Conservation (phyloP, 164 flowering plant species). For the Annona cherimola region DNA sequence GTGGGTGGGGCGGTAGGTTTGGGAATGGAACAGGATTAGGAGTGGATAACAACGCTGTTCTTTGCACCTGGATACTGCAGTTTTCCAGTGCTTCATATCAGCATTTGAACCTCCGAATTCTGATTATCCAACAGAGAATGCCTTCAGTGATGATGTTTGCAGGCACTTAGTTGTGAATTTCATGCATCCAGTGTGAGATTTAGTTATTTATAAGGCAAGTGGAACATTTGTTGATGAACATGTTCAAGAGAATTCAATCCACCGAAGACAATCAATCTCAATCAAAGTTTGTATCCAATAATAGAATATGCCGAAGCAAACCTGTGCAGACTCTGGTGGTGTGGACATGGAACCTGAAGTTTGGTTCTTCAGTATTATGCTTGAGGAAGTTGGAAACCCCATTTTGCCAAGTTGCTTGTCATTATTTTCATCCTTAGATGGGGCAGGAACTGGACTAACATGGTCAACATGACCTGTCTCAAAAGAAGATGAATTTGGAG, state of each 20-base stretch:
- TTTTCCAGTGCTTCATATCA: too few relatives aligned
- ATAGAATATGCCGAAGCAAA: constrained; percentile 17
- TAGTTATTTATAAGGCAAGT: too few relatives aligned
- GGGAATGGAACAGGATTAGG: too few relatives aligned
- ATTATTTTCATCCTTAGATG: constrained; percentile 35
- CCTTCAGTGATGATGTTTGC: not conserved
- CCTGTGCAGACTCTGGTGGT: constrained; percentile 37
- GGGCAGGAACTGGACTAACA: constrained; percentile 32
- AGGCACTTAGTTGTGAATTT: not conserved
- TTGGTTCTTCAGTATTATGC: constrained; percentile 26
- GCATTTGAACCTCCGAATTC: not conserved
- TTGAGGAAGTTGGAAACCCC: constrained; percentile 30
- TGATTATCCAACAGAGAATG: not conserved
- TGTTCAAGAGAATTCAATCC: too few relatives aligned
- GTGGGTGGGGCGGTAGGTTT: too few relatives aligned
- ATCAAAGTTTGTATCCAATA: not conserved
- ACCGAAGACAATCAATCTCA: not conserved
- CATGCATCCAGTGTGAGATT: too few relatives aligned
- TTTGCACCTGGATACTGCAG: too few relatives aligned
- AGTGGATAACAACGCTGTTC: too few relatives aligned
- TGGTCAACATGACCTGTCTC: constrained; percentile 36
- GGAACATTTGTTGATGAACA: too few relatives aligned
- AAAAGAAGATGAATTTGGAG: constrained; percentile 36
- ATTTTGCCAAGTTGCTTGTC: constrained; percentile 52
- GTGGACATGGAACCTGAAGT: constrained; percentile 34